phyloP scores from a whole-genome alignment of 108 stramenopile genomes.

The Craspedostauros australis region DNA sequence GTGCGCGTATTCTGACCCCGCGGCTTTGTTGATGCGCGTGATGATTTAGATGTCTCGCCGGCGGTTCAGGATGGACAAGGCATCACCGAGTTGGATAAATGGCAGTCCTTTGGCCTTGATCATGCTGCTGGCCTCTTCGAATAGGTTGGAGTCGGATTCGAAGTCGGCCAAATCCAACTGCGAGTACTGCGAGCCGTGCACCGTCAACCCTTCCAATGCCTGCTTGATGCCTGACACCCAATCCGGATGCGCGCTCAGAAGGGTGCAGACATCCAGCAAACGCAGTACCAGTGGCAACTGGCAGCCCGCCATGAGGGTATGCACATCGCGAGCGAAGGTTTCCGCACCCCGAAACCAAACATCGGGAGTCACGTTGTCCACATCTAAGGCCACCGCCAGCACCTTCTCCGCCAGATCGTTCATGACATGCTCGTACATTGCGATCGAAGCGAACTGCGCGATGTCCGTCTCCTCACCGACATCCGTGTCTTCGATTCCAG shows the following conservation, averaged over 20 bases:
- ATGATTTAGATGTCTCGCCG: slow-evolving; percentile 23
- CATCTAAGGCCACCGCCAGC: slow-evolving; percentile 65
- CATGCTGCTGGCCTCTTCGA: slow-evolving; percentile 63
- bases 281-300: slow-evolving; percentile 30
- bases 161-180: slow-evolving; percentile 44
- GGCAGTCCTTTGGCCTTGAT: slow-evolving; percentile 56
- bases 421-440: slow-evolving; percentile 24
- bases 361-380: slow-evolving; percentile 56
- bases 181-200: slow-evolving; percentile 7
- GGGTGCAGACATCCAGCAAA: slow-evolving; percentile 37
- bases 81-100: slow-evolving; percentile 49
- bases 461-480: slow-evolving; percentile 7
- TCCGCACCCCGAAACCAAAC: slow-evolving; percentile 32
- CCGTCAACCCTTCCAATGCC: slow-evolving; percentile 46
- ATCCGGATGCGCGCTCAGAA: slow-evolving; percentile 36
- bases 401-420: slow-evolving; percentile 48
- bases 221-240: slow-evolving; percentile 26
- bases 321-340: slow-evolving; percentile 38
- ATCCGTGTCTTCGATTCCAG: neutral
- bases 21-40: no score
- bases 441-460: slow-evolving; percentile 16
- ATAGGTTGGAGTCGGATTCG: slow-evolving; percentile 42
- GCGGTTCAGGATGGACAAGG: slow-evolving; percentile 68
- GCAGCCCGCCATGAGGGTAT: slow-evolving; percentile 14
- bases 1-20: no score